phyloP scores from a whole-genome alignment of 1,284 basidiomycete genomes.

The Retiboletus fuscus region DNA sequence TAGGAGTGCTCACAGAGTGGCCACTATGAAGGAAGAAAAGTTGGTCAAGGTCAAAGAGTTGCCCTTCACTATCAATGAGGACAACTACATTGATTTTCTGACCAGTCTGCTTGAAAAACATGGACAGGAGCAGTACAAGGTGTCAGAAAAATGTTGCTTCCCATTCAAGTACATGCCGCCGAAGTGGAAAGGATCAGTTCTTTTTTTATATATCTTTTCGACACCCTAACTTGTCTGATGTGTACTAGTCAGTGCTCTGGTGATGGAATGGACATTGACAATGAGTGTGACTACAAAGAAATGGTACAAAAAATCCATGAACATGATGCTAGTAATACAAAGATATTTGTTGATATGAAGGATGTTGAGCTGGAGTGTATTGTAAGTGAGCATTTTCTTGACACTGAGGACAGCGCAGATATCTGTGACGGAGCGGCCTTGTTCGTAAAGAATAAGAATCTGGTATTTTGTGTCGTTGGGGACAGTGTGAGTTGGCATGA shows the following conservation, averaged over 20 bases:
- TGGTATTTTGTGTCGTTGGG: background rate
- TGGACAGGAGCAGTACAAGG: conserved; percentile 5
- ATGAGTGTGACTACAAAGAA: conserved; percentile 28
- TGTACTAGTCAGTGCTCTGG: conserved; percentile 1
- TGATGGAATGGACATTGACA: conserved; percentile 29
- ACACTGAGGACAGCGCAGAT: too few relatives aligned
- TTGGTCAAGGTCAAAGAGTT: conserved; percentile 9
- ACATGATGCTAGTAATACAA: background rate
- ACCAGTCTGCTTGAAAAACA: conserved; percentile 4
- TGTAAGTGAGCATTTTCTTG: too few relatives aligned
- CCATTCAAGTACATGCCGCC: background rate
- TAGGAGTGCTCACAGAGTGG: background rate
- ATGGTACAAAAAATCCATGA: conserved; percentile 29
- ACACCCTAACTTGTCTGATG: too few relatives aligned
- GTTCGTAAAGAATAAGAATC: background rate
- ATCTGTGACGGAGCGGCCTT: too few relatives aligned
- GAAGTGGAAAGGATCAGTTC: conserved; percentile 1
- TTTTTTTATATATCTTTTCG: background rate
- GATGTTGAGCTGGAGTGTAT: conserved; percentile 14
- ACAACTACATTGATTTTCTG: conserved; percentile 9
- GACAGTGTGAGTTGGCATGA: background rate
- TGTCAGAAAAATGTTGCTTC: background rate
- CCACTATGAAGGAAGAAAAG: conserved; percentile 9
- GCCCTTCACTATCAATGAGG: conserved; percentile 4
- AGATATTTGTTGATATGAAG: conserved; percentile 36